These are phyloP conservation scores for Plasmodium gonderi DNA, from an alignment of 169 alveolate species.

Conservation along the genomic window DNA sequence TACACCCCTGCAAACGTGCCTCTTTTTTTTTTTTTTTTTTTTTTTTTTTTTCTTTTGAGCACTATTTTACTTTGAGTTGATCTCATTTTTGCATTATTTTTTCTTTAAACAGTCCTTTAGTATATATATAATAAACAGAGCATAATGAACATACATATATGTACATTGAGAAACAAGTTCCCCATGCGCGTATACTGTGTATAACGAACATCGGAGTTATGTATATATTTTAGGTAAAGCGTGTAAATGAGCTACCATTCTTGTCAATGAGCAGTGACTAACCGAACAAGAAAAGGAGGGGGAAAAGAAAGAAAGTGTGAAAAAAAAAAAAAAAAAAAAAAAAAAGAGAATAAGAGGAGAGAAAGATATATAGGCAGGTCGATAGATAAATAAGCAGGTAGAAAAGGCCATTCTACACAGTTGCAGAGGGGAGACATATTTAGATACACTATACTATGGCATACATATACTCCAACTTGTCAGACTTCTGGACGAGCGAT, in stretches of 20 bases:
- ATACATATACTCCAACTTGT: conserved; percentile 77
- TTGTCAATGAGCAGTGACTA: too few relatives aligned
- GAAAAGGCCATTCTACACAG: not conserved
- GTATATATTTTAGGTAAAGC: too few relatives aligned
- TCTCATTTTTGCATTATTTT: not conserved
- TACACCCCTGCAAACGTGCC: not conserved
- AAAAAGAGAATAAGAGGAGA: not conserved
- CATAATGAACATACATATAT: not conserved
- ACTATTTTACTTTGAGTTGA: not conserved
- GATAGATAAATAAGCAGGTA: not conserved
- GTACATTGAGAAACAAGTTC: not conserved
- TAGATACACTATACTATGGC: conserved; percentile 63
- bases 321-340: not conserved
- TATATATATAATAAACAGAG: too few relatives aligned
- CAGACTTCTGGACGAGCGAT: conserved; percentile 88
- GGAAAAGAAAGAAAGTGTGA: not conserved
- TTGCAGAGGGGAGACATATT: not conserved
- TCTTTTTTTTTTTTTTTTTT: not conserved
- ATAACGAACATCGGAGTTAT: too few relatives aligned
- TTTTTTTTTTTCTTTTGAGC: not conserved
- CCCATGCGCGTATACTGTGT: not conserved
- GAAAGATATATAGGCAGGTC: not conserved
- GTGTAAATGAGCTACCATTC: not conserved
- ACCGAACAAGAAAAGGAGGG: not conserved
- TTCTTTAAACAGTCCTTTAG: not conserved